Evolutionary conservation across 1,139 yeast genomes (phyloP).

Genomic region (Geotrichum klebahnii): DNA sequence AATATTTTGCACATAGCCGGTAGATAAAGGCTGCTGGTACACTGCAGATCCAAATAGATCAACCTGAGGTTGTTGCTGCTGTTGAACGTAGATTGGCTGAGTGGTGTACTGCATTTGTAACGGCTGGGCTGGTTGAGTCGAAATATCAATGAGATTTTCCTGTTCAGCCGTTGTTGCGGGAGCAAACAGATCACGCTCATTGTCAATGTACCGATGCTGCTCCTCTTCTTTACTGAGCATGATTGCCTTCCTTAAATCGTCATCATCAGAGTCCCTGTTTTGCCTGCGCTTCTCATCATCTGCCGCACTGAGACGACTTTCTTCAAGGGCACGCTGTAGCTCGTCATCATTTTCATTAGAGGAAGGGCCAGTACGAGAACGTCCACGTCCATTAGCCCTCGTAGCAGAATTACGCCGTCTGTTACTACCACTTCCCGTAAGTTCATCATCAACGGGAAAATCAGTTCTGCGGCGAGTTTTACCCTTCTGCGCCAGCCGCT

Average conservation of each 20-base stretch:
- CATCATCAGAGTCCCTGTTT: slow-evolving; percentile 49
- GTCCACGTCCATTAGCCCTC: slow-evolving; percentile 8
- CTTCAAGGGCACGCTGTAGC: slow-evolving; percentile 74
- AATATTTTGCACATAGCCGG: slow-evolving; percentile 50
- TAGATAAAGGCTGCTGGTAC: slow-evolving; percentile 47
- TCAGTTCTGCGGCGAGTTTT: slow-evolving; percentile 25
- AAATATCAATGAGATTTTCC: slow-evolving; percentile 24
- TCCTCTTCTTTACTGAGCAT: slow-evolving; percentile 86
- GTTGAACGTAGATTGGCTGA: slow-evolving; percentile 18
- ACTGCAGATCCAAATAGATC: slow-evolving; percentile 30
- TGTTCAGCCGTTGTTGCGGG: slow-evolving; percentile 12
- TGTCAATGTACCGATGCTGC: slow-evolving; percentile 38
- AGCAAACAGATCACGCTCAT: slow-evolving; percentile 19
- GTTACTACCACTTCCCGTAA: background rate
- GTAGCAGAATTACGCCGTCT: slow-evolving; percentile 22
- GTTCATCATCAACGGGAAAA: slow-evolving; percentile 4
- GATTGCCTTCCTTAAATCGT: slow-evolving; percentile 75
- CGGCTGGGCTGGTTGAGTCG: slow-evolving; percentile 43
- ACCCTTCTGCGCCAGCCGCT: slow-evolving; percentile 51
- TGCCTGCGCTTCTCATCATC: slow-evolving; percentile 67
- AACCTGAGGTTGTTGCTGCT: slow-evolving; percentile 35
- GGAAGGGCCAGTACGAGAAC: slow-evolving; percentile 33
- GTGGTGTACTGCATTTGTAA: slow-evolving; percentile 16
- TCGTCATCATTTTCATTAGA: slow-evolving; percentile 84
- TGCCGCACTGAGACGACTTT: slow-evolving; percentile 77